Conservation (phyloP, 768 basidiomycete genomes). For the Gymnopilus junonius region DNA sequence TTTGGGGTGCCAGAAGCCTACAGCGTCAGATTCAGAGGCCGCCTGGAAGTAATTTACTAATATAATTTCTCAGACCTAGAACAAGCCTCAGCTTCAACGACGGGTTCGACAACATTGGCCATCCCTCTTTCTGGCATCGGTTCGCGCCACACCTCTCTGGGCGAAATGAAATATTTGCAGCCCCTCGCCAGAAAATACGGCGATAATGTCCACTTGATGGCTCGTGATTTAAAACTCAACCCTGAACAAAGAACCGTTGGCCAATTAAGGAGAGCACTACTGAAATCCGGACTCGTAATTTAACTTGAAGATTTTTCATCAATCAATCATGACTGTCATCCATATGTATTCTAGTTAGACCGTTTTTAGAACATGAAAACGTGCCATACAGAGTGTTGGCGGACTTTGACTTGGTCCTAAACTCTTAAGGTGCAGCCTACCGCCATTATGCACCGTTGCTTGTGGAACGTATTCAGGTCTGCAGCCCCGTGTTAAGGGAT, state of each 20-base stretch:
- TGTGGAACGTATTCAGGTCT: too few species aligned
- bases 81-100: constrained; percentile 50
- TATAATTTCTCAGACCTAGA: constrained; percentile 60
- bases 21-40: background rate
- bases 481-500: background rate
- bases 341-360: constrained; percentile 2
- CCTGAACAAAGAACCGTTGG: constrained; percentile 84
- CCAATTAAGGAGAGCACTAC: constrained; percentile 68
- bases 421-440: background rate
- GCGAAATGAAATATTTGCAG: constrained; percentile 70
- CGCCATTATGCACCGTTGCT: background rate
- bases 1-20: background rate
- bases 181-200: constrained; percentile 74
- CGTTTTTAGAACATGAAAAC: background rate
- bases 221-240: constrained; percentile 78
- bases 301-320: constrained; percentile 10
- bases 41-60: constrained; percentile 18
- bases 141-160: constrained; percentile 65
- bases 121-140: constrained; percentile 45
- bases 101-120: constrained; percentile 40
- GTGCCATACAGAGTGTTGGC: background rate
- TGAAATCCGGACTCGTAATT: constrained; percentile 51
- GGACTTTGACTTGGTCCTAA: background rate
- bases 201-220: constrained; percentile 76
- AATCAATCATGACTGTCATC: constrained; percentile 13